phyloP scores from a whole-genome alignment of 1,284 basidiomycete genomes.

The Cryptococcus wingfieldii region DNA sequence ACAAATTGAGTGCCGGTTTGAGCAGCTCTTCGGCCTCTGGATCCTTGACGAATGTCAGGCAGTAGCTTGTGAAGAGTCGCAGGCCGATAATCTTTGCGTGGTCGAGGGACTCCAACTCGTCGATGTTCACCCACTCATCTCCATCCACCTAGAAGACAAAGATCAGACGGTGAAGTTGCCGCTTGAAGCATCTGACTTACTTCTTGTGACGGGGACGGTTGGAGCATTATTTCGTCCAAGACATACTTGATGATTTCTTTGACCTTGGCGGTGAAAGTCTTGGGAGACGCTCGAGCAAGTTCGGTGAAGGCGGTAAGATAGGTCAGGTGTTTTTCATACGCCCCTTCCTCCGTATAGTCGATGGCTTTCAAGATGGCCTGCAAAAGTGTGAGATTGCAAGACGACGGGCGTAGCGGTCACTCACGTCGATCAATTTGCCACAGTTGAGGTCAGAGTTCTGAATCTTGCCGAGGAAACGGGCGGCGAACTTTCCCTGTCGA shows the following conservation, averaged over 20 bases:
- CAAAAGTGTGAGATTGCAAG: not conserved
- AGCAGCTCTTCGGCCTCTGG: slow-evolving; percentile 64
- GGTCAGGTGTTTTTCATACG: slow-evolving; percentile 57
- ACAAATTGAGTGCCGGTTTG: slow-evolving; percentile 68
- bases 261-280: slow-evolving; percentile 71
- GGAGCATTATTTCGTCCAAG: slow-evolving; percentile 67
- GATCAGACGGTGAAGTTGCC: not conserved
- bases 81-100: slow-evolving; percentile 68
- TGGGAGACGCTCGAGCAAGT: slow-evolving; percentile 64
- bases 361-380: slow-evolving; percentile 51
- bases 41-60: slow-evolving; percentile 61
- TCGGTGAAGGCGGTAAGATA: slow-evolving; percentile 70
- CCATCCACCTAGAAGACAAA: slow-evolving; percentile 49
- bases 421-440: slow-evolving; percentile 61
- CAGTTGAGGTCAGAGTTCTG: slow-evolving; percentile 56
- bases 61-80: slow-evolving; percentile 73
- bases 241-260: slow-evolving; percentile 68
- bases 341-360: slow-evolving; percentile 49
- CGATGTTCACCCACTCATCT: slow-evolving; percentile 70
- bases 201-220: slow-evolving; percentile 51
- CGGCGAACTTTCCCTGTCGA: slow-evolving; percentile 80
- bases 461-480: slow-evolving; percentile 65
- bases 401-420: slow-evolving; percentile 24
- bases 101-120: slow-evolving; percentile 52
- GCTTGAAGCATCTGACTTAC: slow-evolving; percentile 45